A percentile compares a stretch with the other conserved stretches of the same genome.
Conservation (phyloP, 2,329 filamentous ascomycete genomes). For the Keithomyces neogunnii region DNA sequence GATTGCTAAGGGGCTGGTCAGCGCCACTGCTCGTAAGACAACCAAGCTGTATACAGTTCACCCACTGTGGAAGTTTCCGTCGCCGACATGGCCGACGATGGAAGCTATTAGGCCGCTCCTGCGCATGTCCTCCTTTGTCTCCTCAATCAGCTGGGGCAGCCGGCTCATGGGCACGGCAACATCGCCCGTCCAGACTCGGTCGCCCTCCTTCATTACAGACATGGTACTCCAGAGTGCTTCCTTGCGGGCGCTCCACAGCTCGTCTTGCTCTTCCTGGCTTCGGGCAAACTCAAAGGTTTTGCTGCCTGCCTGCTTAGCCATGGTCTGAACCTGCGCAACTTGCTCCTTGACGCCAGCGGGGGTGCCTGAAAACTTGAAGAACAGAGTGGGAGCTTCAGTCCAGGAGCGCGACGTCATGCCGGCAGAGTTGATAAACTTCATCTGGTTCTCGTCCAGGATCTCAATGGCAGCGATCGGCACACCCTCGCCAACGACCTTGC, state of each 20-base stretch:
- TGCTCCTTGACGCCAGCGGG: slow-evolving; percentile 68
- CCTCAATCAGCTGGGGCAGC: slow-evolving; percentile 67
- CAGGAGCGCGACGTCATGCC: slow-evolving; percentile 59
- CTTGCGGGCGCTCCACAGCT: slow-evolving; percentile 78
- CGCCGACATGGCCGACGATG: slow-evolving; percentile 65
- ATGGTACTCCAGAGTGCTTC: slow-evolving; percentile 77
- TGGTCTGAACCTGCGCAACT: slow-evolving; percentile 54
- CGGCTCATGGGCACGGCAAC: slow-evolving; percentile 74
- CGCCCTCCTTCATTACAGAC: slow-evolving; percentile 54
- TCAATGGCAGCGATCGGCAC: slow-evolving; percentile 87
- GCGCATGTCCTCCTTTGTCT: slow-evolving; percentile 45
- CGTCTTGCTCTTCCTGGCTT: slow-evolving; percentile 58
- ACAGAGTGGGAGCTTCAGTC: slow-evolving; percentile 67
- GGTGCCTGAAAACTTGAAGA: slow-evolving; percentile 78
- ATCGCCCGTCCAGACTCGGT: slow-evolving; percentile 78
- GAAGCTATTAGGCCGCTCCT: slow-evolving; percentile 35
- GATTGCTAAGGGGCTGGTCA: slow-evolving; percentile 30
- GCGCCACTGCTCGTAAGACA: background rate
- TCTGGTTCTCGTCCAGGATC: slow-evolving; percentile 86
- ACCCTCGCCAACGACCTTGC: slow-evolving; percentile 69
- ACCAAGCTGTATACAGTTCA: slow-evolving; percentile 5
- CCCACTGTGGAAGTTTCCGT: slow-evolving; percentile 68
- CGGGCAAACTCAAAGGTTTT: slow-evolving; percentile 72
- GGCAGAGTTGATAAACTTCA: slow-evolving; percentile 59
- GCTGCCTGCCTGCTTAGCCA: slow-evolving; percentile 54